Evolutionary conservation across 352 stramenopile species (phyloP), one percentile per base, ranked within the genome.

Genomic region (Aphanomyces stellatus): DNA sequence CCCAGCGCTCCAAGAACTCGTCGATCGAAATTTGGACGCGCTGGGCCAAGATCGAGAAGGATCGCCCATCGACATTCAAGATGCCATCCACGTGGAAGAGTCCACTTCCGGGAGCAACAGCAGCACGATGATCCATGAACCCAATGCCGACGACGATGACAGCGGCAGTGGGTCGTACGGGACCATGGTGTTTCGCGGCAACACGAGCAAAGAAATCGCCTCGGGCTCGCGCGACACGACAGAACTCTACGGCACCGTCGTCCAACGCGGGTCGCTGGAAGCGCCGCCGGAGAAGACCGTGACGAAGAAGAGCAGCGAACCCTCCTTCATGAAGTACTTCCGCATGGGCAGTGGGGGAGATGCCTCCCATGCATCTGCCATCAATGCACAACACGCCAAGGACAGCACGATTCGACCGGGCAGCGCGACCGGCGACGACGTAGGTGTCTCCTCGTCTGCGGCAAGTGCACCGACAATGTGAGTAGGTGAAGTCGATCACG

Each of bases 291-390:
- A 24, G 3, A 37, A 67, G 43, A 72, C 51, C 2, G 28, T 56
- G 7, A 15, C 27, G 1, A 60, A 60, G 48, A 24, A 61, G 27
- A 34, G 61, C 19, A 60, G 59, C 11, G 77, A 92, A 69, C 82
- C 84, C 31, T 88, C 84, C 22, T 92, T 92, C 71, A 92, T 92
- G 80, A 90, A 88, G 55, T 92, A 90, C 71, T 90, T 92, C 69
- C 76, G 81, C 66, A 42, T 51, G 71, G 57, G 49, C 25, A 15
- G 17, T 17, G 10, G 49, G 62, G 34, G 63, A 41, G 41, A 59
- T 55, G 2, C 49, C 61, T 19, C 48, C 28, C 8, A 74, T 71
- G 42, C 72, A 43, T 11, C 63, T 28, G 7, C 76, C 67, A 2
- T 72, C 72, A 40, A 75, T 70, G 24, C 69, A 61, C 0, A 74